These are phyloP conservation scores for Rubia yunnanensis DNA, from an alignment of 257 asterid genomes.

Conservation along the genomic window DNA sequence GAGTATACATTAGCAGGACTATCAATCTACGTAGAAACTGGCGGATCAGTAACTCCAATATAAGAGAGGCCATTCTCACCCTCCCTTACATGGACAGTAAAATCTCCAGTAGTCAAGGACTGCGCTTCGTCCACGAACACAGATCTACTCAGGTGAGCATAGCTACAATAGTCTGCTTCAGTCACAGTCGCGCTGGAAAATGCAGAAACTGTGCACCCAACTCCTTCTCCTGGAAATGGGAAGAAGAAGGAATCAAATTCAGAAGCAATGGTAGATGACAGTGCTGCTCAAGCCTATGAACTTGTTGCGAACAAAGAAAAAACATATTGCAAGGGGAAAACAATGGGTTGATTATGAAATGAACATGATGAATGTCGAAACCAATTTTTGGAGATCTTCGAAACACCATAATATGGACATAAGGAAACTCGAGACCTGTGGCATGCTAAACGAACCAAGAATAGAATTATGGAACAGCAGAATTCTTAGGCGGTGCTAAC, in stretches of 20 bases:
- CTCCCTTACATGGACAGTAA: conserved; percentile 8
- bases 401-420: not conserved
- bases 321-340: not conserved
- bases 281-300: not conserved
- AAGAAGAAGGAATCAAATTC: not conserved
- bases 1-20: not conserved
- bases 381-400: not conserved
- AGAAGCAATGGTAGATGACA: not conserved
- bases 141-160: conserved; percentile 35
- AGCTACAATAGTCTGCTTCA: conserved; percentile 71
- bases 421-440: not conserved
- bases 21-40: not conserved
- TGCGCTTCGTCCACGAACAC: conserved; percentile 25
- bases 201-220: conserved; percentile 46
- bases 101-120: conserved; percentile 38
- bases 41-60: not conserved
- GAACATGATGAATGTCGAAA: not conserved
- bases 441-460: not conserved
- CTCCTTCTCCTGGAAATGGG: conserved; percentile 64
- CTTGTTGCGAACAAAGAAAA: not conserved
- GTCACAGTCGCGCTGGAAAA: conserved; percentile 27
- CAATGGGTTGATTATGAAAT: not conserved
- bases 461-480: not conserved
- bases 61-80: conserved; percentile 19
- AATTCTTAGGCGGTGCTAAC: not conserved